Evolutionary conservation across 2,329 filamentous ascomycete genomes (phyloP), one percentile per base, ranked within the genome.

Genomic region (Pseudonectria foliicola): DNA sequence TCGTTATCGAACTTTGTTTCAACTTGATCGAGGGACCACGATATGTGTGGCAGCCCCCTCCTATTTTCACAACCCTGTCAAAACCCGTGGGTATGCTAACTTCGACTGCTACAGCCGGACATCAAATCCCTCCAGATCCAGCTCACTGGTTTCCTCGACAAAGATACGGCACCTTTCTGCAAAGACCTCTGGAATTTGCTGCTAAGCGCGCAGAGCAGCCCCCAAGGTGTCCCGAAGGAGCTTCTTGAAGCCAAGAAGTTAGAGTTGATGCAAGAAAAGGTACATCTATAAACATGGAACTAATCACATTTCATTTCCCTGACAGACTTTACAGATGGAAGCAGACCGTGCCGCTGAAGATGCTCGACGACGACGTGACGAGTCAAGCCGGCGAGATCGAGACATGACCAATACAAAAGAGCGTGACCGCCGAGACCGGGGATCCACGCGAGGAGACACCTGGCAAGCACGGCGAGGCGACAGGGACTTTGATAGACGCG

Each of bases 51-150:
- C 25, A 21, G 18, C 18, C 18, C n/a, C 21, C 30, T 12, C 14
- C 6, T 12, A 16, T 23, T n/a, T 18, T 23, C 21, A 26, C 38
- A 10, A 12, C 11, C 27, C 31, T 33, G 13, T 13, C 27, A 15
- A 27, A 31, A 34, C 12, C 28, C 43, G 26, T 44, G 54, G 39
- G 54, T 54, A 40, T 56, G 29, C 47, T 57, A 35, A 53, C 35
- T 34, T 33, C 31, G 28, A 33, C 25, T 32, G 31, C 40, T 27
- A 36, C 50, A 96, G 89, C 92, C 90, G 45, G 87, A 96, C 58
- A 92, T 96, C 62, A 98, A 96, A 64, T 79, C 83, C 29, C 73
- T 96, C 36, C 92, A 98, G 57, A 95, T 95, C 49, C 84, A 93
- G 53, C 80, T 98, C 44, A 92, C 86, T 2, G 92, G 90, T 2